phyloP scores from a whole-genome alignment of 2,329 filamentous ascomycete genomes.

The Sclerotinia nivalis region DNA sequence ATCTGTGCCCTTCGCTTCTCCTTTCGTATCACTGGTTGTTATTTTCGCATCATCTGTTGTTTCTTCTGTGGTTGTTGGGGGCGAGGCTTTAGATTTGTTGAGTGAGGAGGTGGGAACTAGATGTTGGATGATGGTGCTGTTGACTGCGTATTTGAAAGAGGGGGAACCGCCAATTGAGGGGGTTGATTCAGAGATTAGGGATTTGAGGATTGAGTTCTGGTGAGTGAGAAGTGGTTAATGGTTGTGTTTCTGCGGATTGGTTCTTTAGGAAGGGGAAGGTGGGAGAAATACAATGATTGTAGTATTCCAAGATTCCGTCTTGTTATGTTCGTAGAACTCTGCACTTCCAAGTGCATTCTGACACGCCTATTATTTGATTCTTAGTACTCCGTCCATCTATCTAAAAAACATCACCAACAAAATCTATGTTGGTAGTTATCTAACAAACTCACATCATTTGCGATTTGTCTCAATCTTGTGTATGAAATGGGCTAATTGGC shows the following conservation, averaged over 20 bases:
- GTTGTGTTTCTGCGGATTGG: neutral
- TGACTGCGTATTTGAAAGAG: constrained; percentile 90
- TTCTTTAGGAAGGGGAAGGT: neutral
- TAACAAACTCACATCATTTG: constrained; percentile 65
- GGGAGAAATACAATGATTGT: constrained; percentile 79
- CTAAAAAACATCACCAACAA: constrained; percentile 1
- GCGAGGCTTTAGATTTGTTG: constrained; percentile 54
- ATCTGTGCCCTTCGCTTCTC: constrained; percentile 54
- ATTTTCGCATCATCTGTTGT: constrained; percentile 49
- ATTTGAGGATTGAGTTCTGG: constrained; percentile 74
- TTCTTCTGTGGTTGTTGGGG: constrained; percentile 42
- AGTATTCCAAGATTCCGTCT: constrained; percentile 87
- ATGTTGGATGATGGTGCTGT: constrained; percentile 98
- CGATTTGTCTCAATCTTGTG: constrained; percentile 80
- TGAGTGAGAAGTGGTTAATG: constrained; percentile 23
- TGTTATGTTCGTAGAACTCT: constrained; percentile 82
- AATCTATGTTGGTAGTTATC: neutral
- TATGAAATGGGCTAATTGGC: constrained; percentile 67
- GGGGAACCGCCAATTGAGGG: constrained; percentile 57
- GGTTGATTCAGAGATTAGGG: constrained; percentile 73
- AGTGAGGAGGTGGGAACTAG: constrained; percentile 66
- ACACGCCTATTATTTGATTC: constrained; percentile 64
- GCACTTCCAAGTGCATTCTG: constrained; percentile 71
- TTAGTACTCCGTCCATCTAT: constrained; percentile 2
- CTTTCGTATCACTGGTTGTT: constrained; percentile 53